Base-by-base conservation (phyloP, 2,329 filamentous ascomycete species). In the Colletotrichum musicola region DNA sequence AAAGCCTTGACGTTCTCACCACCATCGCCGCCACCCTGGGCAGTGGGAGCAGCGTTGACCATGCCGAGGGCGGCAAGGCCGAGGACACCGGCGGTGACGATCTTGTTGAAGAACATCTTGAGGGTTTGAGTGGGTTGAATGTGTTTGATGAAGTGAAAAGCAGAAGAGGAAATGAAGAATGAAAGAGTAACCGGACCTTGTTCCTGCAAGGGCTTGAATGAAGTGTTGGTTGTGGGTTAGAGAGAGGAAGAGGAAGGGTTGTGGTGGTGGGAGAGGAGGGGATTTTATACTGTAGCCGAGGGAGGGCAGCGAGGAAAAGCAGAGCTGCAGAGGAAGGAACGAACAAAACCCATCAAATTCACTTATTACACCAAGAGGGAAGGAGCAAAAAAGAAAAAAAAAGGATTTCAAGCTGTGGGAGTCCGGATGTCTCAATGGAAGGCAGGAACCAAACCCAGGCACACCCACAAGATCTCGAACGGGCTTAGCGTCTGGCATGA, bases 101-200 rank as follows among this genome's bases (percentile, higher is more conserved):
- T 6, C 4, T 22, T 20, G 47, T 54, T 62, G 35, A 49, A n/a
- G 4, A 53, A 42, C 59, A 62, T 62, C 7, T 9, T 62, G 59
- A 42, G 6, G n/a, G 57, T 4, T 51, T 38, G 46, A 14, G 35
- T 44, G 30, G 46, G 20, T 4, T 16, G 44, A 25, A 20, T 18
- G 35, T 60, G 59, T 16, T 10, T 14, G n/a, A 40, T 22, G 47
- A 54, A 62, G 47, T 46, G 13, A 42, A 42, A 42, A 20, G n/a
- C 38, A 12, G 22, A 30, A 18, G 35, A 13, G 40, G 40, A 9
- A 2, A 7, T 25, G 40, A 13, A 35, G 30, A 4, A 40, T 40
- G 16, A 25, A 57, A 35, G 35, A n/a, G 35, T 42, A 58, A 58
- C 4, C 18, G 47, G 18, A 35, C 30, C 12, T 42, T 62, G 55